These are phyloP conservation scores for Fusarium sp. DNA, from an alignment of 2,329 filamentous ascomycete genomes.

Conservation along the genomic window DNA sequence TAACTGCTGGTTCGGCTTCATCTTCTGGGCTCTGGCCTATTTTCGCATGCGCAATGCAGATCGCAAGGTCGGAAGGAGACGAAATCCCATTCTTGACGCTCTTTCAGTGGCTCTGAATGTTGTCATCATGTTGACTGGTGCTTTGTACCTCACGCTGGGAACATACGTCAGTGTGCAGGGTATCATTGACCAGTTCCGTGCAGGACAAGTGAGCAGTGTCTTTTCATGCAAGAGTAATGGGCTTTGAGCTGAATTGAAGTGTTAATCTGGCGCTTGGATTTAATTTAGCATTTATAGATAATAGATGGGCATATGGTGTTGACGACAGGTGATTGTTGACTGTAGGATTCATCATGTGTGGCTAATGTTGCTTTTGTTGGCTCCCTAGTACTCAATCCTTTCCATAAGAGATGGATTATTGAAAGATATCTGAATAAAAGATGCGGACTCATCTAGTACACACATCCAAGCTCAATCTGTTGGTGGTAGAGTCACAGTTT, in stretches of 20 bases:
- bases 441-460: accelerated
- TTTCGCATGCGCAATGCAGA: constrained; percentile 78
- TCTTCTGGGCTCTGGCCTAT: constrained; percentile 89
- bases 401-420: neutral
- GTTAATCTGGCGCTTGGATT: neutral
- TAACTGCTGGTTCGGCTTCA: constrained; percentile 93
- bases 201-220: constrained; percentile 72
- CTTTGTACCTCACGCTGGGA: constrained; percentile 82
- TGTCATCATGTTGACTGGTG: constrained; percentile 75
- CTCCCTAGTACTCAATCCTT: neutral
- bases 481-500: neutral
- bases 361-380: neutral
- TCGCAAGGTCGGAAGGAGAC: constrained; percentile 59
- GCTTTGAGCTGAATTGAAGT: constrained; percentile 51
- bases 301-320: neutral
- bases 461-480: neutral
- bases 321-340: neutral
- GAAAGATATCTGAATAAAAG: accelerated
- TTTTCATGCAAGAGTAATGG: constrained; percentile 82
- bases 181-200: constrained; percentile 78
- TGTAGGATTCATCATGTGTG: neutral
- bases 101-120: constrained; percentile 74
- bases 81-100: constrained; percentile 61
- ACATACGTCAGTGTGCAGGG: constrained; percentile 82
- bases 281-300: neutral